Percentiles rank a stretch among this genome's conserved stretches.
Evolutionary conservation across 2,329 filamentous ascomycete species (phyloP).

Genomic region (Xylariaceae sp.): DNA sequence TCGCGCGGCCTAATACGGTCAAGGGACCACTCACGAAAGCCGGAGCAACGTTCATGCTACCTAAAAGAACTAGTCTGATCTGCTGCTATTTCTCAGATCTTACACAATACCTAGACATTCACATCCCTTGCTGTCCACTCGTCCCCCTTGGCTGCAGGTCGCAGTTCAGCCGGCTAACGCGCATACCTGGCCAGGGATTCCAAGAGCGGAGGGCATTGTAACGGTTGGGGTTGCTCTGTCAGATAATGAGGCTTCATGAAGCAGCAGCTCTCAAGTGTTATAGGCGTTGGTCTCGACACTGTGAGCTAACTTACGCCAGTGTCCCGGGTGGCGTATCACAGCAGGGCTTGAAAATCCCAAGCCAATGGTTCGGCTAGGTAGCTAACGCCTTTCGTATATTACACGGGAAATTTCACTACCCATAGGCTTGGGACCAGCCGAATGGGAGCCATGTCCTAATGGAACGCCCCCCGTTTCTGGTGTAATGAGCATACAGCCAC

Average conservation of each 20-base stretch:
- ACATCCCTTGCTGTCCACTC: slow-evolving; percentile 17
- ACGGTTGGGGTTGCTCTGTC: slow-evolving; percentile 6
- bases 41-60: slow-evolving; percentile 23
- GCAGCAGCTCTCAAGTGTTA: slow-evolving; percentile 13
- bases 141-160: slow-evolving; percentile 22
- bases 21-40: slow-evolving; percentile 29
- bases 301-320: slow-evolving; percentile 26
- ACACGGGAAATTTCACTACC: slow-evolving; percentile 21
- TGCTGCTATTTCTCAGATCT: slow-evolving; percentile 8
- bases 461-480: slow-evolving; percentile 19
- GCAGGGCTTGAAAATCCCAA: slow-evolving; percentile 24
- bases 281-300: slow-evolving; percentile 17
- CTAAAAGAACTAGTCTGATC: slow-evolving; percentile 21
- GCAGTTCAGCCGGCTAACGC: slow-evolving; percentile 19
- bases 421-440: slow-evolving; percentile 19
- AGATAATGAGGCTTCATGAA: slow-evolving; percentile 10
- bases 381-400: slow-evolving; percentile 21
- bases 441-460: slow-evolving; percentile 19
- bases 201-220: slow-evolving; percentile 12
- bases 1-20: slow-evolving; percentile 31
- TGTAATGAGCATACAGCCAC: slow-evolving; percentile 6
- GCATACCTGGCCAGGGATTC: slow-evolving; percentile 8
- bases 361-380: slow-evolving; percentile 26
- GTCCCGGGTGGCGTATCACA: slow-evolving; percentile 24
- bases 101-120: slow-evolving; percentile 2